phyloP scores from a whole-genome alignment of 2,329 filamentous ascomycete species.

The Penicillium sp. region DNA sequence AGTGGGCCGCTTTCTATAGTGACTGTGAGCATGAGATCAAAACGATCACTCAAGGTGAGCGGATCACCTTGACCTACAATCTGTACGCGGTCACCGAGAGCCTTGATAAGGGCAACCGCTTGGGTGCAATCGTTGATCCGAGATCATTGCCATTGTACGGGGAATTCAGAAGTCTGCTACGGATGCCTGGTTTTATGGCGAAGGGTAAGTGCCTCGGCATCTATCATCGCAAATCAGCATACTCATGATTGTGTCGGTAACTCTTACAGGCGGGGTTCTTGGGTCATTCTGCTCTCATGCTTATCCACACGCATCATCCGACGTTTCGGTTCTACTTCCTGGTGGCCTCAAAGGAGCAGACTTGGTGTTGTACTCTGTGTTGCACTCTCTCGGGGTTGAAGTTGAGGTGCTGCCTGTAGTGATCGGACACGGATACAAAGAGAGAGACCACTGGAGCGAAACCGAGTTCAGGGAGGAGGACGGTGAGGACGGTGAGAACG shows the following conservation, averaged over 20 bases:
- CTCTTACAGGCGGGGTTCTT: neutral
- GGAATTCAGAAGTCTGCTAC: conserved; percentile 34
- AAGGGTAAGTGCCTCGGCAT: conserved; percentile 27
- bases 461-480: neutral
- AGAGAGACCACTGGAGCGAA: neutral
- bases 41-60: conserved; percentile 55
- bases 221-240: neutral
- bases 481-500: too few relatives aligned
- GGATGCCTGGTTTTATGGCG: conserved; percentile 39
- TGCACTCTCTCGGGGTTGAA: neutral
- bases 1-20: conserved; percentile 44
- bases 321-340: neutral
- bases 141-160: conserved; percentile 40
- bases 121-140: conserved; percentile 29
- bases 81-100: conserved; percentile 46
- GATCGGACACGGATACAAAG: neutral
- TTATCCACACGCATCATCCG: neutral
- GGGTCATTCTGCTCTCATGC: neutral
- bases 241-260: neutral
- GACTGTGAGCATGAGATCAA: conserved; percentile 44
- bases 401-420: neutral
- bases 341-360: neutral
- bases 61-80: conserved; percentile 64
- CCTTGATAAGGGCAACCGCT: conserved; percentile 1
- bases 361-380: neutral